Conservation (phyloP, 306 rosid species). For the Vigna radiata region DNA sequence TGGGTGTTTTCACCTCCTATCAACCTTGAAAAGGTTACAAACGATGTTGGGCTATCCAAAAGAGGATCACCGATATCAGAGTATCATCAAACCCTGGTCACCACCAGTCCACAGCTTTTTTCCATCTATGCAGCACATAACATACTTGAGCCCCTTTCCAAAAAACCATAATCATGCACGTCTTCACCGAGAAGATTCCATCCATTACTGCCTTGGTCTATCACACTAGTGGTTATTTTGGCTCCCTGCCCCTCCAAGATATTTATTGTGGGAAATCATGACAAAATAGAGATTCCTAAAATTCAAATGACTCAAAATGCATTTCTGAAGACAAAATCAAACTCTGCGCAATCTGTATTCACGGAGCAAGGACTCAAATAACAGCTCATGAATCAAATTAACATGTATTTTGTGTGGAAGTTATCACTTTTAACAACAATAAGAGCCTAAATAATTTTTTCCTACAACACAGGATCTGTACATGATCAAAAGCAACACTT, state of each 20-base stretch:
- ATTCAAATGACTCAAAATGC: too few species aligned
- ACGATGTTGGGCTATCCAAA: not conserved
- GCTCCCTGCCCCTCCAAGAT: too few species aligned
- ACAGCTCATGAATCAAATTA: not conserved
- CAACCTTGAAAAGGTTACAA: not conserved
- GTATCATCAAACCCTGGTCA: not conserved
- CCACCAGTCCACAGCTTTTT: not conserved
- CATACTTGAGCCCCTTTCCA: too few species aligned
- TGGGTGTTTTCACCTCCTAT: not conserved
- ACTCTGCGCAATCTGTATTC: not conserved
- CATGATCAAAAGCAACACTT: not conserved
- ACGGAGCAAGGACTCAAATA: not conserved
- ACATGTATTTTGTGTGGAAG: not conserved
- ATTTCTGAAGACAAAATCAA: too few species aligned
- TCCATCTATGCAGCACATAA: not conserved
- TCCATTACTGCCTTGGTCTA: too few species aligned
- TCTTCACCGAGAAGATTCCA: too few species aligned
- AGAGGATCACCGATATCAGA: not conserved
- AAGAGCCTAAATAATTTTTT: not conserved
- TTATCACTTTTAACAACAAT: not conserved
- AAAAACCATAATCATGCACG: too few species aligned
- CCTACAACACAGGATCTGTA: too few species aligned
- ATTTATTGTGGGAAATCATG: too few species aligned
- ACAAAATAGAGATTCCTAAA: too few species aligned
- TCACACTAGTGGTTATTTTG: too few species aligned